phyloP scores from a whole-genome alignment of 2,329 filamentous ascomycete genomes.

The Aspergillus viridinutans region DNA sequence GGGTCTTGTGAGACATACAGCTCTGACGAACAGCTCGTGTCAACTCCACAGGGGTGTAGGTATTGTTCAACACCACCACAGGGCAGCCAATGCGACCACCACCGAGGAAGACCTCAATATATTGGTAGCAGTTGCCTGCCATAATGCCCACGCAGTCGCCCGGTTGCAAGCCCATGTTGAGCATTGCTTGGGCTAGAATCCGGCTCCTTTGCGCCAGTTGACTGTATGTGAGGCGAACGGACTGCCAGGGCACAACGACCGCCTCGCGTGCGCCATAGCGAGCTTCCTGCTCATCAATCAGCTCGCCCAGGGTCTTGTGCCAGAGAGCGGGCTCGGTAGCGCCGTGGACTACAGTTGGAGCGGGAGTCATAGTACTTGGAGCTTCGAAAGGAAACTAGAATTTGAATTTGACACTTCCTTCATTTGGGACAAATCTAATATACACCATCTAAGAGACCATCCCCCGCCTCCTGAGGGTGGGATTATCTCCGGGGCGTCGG shows the following conservation, averaged over 20 bases:
- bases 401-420: too few species aligned
- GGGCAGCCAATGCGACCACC: slow-evolving; percentile 30
- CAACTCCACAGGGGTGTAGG: slow-evolving; percentile 24
- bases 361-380: slow-evolving; percentile 2
- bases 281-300: slow-evolving; percentile 20
- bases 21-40: slow-evolving; percentile 14
- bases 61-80: slow-evolving; percentile 31
- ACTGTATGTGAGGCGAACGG: slow-evolving; percentile 14
- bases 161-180: slow-evolving; percentile 60
- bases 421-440: too few species aligned
- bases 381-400: not conserved
- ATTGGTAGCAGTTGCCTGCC: slow-evolving; percentile 54
- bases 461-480: too few species aligned
- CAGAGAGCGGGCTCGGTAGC: slow-evolving; percentile 17
- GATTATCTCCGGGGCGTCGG: not conserved
- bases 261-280: slow-evolving; percentile 6
- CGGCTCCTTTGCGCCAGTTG: slow-evolving; percentile 16
- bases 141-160: slow-evolving; percentile 69
- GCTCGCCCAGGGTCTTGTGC: slow-evolving; percentile 12
- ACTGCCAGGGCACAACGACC: slow-evolving; percentile 19
- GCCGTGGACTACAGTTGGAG: slow-evolving; percentile 16
- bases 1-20: slow-evolving; percentile 11
- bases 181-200: slow-evolving; percentile 52
- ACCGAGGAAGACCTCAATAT: slow-evolving; percentile 56
- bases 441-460: too few species aligned